Percentiles rank a stretch among this genome's conserved stretches.
These are phyloP conservation scores for Cyathus striatus DNA, from an alignment of 768 basidiomycete species.

Conservation along the genomic window DNA sequence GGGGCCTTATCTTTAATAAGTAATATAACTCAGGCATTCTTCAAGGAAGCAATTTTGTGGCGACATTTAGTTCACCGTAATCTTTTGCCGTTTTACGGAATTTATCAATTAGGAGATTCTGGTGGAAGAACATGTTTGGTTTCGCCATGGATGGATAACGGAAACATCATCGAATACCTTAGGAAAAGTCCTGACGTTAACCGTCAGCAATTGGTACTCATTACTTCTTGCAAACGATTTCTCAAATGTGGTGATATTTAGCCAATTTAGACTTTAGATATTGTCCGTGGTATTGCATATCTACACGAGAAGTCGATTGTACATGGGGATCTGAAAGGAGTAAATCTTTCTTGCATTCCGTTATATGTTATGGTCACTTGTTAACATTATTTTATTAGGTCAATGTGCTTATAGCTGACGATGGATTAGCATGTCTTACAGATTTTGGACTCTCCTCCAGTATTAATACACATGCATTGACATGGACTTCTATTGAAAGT, in stretches of 20 bases:
- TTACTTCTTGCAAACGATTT: not conserved
- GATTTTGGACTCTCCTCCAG: slow-evolving; percentile 5
- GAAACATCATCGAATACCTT: slow-evolving; percentile 6
- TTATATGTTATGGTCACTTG: not conserved
- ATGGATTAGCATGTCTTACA: slow-evolving; percentile 4
- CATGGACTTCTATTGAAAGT: slow-evolving; percentile 1
- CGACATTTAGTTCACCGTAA: slow-evolving; percentile 8
- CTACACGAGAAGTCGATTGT: slow-evolving; percentile 10
- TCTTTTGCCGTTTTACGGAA: slow-evolving; percentile 10
- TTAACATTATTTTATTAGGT: slow-evolving; percentile 3
- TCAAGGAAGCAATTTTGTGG: slow-evolving; percentile 10
- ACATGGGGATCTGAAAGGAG: slow-evolving; percentile 17
- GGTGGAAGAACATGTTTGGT: slow-evolving; percentile 4
- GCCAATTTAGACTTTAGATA: slow-evolving; percentile 5
- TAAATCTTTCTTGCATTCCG: slow-evolving; percentile 3
- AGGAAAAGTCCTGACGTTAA: slow-evolving; percentile 1
- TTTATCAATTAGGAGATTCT: slow-evolving; percentile 5
- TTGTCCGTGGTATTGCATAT: slow-evolving; percentile 11
- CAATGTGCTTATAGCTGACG: slow-evolving; percentile 9
- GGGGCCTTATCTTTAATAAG: too few species aligned
- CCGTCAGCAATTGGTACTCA: slow-evolving; percentile 4
- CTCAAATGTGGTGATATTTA: not conserved
- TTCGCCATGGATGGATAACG: slow-evolving; percentile 13
- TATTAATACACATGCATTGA: not conserved
- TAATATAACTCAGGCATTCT: slow-evolving; percentile 8